Percentiles rank a stretch among this genome's conserved stretches.
Evolutionary conservation across 2,329 filamentous ascomycete species (phyloP).

Genomic region (Xylaria sp.): DNA sequence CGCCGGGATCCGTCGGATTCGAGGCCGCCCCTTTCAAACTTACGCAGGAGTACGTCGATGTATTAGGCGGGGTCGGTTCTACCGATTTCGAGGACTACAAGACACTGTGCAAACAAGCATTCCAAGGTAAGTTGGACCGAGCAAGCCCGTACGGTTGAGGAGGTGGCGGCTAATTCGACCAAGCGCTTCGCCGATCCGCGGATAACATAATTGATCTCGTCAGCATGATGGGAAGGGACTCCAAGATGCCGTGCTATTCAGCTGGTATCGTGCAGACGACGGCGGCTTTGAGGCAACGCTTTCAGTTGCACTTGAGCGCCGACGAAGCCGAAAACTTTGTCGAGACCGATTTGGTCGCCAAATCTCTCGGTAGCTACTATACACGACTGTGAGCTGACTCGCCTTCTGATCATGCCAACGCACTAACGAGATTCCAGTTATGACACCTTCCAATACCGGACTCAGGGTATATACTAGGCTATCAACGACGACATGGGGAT

Average conservation of each 20-base stretch:
- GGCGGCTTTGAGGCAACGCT: slow-evolving; percentile 74
- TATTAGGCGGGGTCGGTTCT: slow-evolving; percentile 77
- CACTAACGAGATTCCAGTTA: slow-evolving; percentile 62
- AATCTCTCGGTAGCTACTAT: slow-evolving; percentile 87
- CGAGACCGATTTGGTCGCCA: slow-evolving; percentile 79
- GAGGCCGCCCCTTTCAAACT: slow-evolving; percentile 89
- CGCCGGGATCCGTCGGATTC: slow-evolving; percentile 83
- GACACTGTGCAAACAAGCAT: slow-evolving; percentile 81
- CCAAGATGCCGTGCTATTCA: slow-evolving; percentile 85
- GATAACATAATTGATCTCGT: slow-evolving; percentile 85
- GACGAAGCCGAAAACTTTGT: slow-evolving; percentile 85
- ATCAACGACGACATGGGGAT: slow-evolving; percentile 33
- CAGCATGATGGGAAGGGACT: slow-evolving; percentile 84
- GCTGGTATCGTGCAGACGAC: slow-evolving; percentile 78
- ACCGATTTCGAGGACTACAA: slow-evolving; percentile 80
- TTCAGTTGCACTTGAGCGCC: slow-evolving; percentile 83
- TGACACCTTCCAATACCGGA: slow-evolving; percentile 88
- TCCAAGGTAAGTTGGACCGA: slow-evolving; percentile 68
- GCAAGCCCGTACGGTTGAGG: slow-evolving; percentile 1
- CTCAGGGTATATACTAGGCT: slow-evolving; percentile 82
- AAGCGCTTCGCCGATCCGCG: slow-evolving; percentile 78
- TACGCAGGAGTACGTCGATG: slow-evolving; percentile 86
- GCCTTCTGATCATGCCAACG: background rate
- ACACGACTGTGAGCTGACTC: slow-evolving; percentile 74
- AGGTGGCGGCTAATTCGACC: slow-evolving; percentile 18